Base-by-base conservation (phyloP, 441 rosid species). In the Brassica balearica region DNA sequence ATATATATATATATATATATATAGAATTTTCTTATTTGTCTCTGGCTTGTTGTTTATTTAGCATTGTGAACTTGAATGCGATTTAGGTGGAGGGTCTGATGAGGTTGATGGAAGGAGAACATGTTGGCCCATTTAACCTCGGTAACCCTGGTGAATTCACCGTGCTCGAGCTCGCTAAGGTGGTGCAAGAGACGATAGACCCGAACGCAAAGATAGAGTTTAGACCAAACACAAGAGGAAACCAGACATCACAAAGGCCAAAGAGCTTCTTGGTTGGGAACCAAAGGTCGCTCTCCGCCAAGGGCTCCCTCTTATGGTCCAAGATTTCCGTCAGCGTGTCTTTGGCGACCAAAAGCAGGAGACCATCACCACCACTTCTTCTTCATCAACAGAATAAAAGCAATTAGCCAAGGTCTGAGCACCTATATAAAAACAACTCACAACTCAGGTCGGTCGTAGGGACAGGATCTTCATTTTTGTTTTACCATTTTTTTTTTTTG, bases 81-180 rank as follows among this genome's bases (percentile, higher is more conserved):
- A 72, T 79, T 34, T 38, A 94, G 98, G 98, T 94, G 59, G 98
- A 92, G 83, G 98, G 97, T 71, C 82, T 94, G 81, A 91, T 94
- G 93, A 94, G 97, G 14, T 87, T 94, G 72, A 94, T 94, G 98
- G 98, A 91, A 82, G 95, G 97, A 67, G 98, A 94, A 78, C 97
- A 92, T 25, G 95, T 91, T 53, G 97, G 97, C 8, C 94, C 94
- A 61, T 91, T 96, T 82, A 96, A 96, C 84, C 97, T 96, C 41
- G 98, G 99, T 14, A 96, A 96, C 80, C 99, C 99, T 0, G 99
- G 99, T 53, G 99, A 96, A 91, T 96, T 94, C 85, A 96, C 99
- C 76, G 94, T 96, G 99, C 89, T 91, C 70, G 92, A 90, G 79
- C 92, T 91, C 19, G 97, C 97, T 20, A 83, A 87, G 96, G 97